Conservation (phyloP, 2,329 filamentous ascomycete genomes). For the Ophiocordyceps camponoti-leonardi region DNA sequence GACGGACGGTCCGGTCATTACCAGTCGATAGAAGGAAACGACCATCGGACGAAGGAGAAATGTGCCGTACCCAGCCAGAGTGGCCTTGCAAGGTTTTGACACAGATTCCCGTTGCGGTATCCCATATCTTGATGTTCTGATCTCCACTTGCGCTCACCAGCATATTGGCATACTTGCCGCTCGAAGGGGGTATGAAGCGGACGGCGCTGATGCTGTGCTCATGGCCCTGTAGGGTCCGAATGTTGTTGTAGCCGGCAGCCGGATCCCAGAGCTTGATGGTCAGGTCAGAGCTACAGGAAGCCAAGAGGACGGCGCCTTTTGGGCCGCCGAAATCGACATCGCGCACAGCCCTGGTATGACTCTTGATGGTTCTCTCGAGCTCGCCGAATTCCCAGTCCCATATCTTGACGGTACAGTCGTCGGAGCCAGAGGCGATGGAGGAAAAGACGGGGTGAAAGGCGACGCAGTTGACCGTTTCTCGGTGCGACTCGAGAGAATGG, state of each 20-base stretch:
- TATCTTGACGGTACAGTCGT: conserved; percentile 88
- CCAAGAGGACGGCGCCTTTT: conserved; percentile 49
- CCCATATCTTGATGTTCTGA: conserved; percentile 73
- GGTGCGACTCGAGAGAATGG: conserved; percentile 70
- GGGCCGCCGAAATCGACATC: conserved; percentile 86
- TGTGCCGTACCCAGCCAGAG: conserved; percentile 72
- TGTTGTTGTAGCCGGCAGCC: conserved; percentile 81
- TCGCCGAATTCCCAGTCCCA: conserved; percentile 96
- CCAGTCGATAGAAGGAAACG: conserved; percentile 66
- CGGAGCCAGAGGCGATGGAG: conserved; percentile 74
- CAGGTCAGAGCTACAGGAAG: conserved; percentile 58
- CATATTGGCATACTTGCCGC: conserved; percentile 61
- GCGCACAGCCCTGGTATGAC: conserved; percentile 74
- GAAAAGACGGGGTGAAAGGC: conserved; percentile 90
- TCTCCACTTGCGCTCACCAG: conserved; percentile 74
- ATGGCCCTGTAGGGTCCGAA: conserved; percentile 76
- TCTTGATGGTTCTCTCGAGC: conserved; percentile 77
- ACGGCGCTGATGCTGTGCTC: conserved; percentile 81
- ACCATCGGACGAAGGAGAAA: conserved; percentile 65
- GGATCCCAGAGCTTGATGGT: conserved; percentile 96
- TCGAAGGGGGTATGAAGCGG: conserved; percentile 68
- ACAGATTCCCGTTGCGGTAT: conserved; percentile 80
- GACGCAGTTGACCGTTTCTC: conserved; percentile 65
- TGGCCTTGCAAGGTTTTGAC: conserved; percentile 73
- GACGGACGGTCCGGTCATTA: conserved; percentile 60